Evolutionary conservation across 2,329 filamentous ascomycete genomes (phyloP).

Genomic region (Apiospora aurea): DNA sequence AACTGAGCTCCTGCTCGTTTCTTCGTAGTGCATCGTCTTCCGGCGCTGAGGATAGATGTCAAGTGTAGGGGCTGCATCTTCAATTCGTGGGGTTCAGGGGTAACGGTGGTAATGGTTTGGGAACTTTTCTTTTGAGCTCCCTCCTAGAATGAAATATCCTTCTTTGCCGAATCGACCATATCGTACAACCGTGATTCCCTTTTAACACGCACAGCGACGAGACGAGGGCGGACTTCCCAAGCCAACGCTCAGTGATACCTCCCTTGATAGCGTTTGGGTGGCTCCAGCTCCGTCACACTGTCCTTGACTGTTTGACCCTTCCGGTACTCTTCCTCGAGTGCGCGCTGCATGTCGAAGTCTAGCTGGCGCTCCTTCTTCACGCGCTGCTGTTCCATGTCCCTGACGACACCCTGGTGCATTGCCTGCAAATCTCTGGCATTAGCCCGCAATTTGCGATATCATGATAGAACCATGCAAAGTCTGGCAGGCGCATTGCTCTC

Average conservation of each 20-base stretch:
- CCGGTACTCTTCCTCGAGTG: conserved; percentile 87
- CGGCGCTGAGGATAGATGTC: background rate
- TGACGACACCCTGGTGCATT: conserved; percentile 94
- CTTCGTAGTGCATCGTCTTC: background rate
- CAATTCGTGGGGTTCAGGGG: background rate
- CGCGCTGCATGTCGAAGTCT: conserved; percentile 91
- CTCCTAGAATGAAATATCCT: conserved; percentile 1
- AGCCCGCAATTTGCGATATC: background rate
- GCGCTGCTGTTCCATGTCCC: conserved; percentile 93
- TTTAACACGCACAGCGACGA: background rate
- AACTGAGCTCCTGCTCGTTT: background rate
- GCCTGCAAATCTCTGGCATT: conserved; percentile 59
- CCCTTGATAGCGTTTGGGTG: conserved; percentile 28
- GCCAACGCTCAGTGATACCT: conserved; percentile 26
- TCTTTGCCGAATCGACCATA: conserved; percentile 1
- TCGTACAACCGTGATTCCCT: background rate
- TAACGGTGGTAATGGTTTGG: background rate
- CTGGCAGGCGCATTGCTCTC: background rate
- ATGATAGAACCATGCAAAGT: background rate
- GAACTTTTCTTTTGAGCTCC: background rate
- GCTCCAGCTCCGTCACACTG: conserved; percentile 15
- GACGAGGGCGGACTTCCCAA: background rate
- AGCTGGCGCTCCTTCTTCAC: conserved; percentile 89
- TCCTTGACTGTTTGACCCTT: conserved; percentile 78
- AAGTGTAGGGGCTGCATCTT: background rate